Evolutionary conservation across 768 basidiomycete species (phyloP), one percentile per base, ranked within the genome.

Genomic region (Boletus tylopilopsis): DNA sequence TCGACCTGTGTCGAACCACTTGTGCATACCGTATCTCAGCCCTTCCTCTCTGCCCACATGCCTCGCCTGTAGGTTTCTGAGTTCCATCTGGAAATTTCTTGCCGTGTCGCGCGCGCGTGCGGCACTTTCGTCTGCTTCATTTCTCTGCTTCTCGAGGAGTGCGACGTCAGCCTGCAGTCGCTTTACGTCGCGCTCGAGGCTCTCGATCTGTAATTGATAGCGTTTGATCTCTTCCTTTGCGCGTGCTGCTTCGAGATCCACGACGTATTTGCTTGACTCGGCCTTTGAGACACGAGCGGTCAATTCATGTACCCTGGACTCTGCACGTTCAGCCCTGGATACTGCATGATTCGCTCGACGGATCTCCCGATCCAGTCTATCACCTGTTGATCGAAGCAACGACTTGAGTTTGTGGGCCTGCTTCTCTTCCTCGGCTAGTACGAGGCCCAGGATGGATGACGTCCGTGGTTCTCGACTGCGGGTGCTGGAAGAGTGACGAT

Each of bases 291-390:
- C 64, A 24, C 73, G 71, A 8, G 64, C 58, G 13, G 66, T 50
- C 16, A 73, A 58, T 32, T 79, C 77, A 39, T 64, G 73, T 43
- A 73, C 73, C 43, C 69, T 68, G n/a, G 64, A 58, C 63, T 83
- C 82, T 24, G 82, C 75, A 38, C 68, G 71, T 41, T 76, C 75
- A 37, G 78, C 81, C 35, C 81, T 75, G 34, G 68, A 54, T 30
- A 73, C 73, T 0, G 77, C 77, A 32, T 76, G 71, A 38, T 78
- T 76, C n/a, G 76, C 79, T 40, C 79, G 69, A 23, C 74, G 73
- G 45, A 73, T 76, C 68, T 84, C 82, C 40, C 73, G 68, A 58
- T 84, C 78, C 33, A 87, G 70, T 41, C 75, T 73, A 45, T 81
- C 79, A 18, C 74, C 73, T 5, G 82, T 74, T 39, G 64, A 67